Conservation (phyloP, 257 asterid species). For the Cinchona pubescens region DNA sequence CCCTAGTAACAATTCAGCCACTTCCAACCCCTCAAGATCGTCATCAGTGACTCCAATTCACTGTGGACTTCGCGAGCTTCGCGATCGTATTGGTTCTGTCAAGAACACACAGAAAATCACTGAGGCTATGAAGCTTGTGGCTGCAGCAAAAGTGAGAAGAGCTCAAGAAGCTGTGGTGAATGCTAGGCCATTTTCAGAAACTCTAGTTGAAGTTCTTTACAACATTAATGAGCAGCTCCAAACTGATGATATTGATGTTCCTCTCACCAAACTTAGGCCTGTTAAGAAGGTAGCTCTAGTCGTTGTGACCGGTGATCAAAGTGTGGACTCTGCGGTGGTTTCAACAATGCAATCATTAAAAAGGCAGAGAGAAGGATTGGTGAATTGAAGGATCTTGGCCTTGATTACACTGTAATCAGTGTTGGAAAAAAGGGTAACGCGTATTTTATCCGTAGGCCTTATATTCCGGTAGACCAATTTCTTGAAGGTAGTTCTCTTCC, state of each 20-base stretch:
- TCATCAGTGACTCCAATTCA: conserved; percentile 55
- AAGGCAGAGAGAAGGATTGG: conserved; percentile 63
- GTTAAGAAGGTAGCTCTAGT: conserved; percentile 89
- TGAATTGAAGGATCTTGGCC: conserved; percentile 60
- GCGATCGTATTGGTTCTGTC: conserved; percentile 71
- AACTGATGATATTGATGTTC: conserved; percentile 70
- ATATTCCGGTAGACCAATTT: conserved; percentile 63
- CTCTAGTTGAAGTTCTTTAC: conserved; percentile 86
- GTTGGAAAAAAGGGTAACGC: conserved; percentile 85
- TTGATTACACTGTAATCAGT: conserved; percentile 63
- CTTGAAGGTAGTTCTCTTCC: conserved; percentile 66
- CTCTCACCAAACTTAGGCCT: conserved; percentile 67
- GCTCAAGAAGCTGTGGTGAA: conserved; percentile 96
- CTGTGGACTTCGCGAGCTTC: conserved; percentile 77
- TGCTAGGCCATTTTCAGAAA: conserved; percentile 82
- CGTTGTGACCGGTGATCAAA: conserved; percentile 90
- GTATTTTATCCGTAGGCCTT: conserved; percentile 64
- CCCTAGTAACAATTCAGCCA: conserved; percentile 36
- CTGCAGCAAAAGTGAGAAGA: conserved; percentile 90
- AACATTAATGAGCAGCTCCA: conserved; percentile 91
- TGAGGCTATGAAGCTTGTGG: conserved; percentile 96
- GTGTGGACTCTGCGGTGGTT: conserved; percentile 93
- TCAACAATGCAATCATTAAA: conserved; percentile 60
- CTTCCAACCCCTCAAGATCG: conserved; percentile 40
- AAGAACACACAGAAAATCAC: conserved; percentile 92